phyloP scores from a whole-genome alignment of 805 yeast species.

The Pichia cabralensis region DNA sequence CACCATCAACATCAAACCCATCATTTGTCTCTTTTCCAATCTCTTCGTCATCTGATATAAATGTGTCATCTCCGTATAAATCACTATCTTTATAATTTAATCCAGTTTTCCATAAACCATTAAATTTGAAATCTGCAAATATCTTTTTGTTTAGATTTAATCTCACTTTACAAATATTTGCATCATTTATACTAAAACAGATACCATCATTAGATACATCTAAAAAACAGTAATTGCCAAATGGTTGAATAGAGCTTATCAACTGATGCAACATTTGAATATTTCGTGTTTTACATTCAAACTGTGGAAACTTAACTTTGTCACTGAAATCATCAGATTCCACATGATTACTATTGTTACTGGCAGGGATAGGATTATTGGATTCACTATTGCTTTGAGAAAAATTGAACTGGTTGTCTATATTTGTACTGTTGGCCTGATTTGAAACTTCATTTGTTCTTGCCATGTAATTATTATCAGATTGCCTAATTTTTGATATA shows the following conservation, averaged over 20 bases:
- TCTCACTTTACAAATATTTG: constrained; percentile 31
- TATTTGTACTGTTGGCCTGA: too few species aligned
- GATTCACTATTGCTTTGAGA: too few species aligned
- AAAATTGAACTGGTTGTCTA: too few species aligned
- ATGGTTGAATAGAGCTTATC: constrained; percentile 20
- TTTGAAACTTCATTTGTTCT: neutral
- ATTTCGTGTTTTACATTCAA: constrained; percentile 21
- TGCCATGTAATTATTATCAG: too few species aligned
- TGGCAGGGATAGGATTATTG: too few species aligned
- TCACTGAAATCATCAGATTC: too few species aligned
- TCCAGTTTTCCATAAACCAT: constrained; percentile 8
- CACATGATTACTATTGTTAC: too few species aligned
- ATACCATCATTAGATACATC: constrained; percentile 41
- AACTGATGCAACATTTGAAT: constrained; percentile 19
- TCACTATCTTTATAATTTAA: neutral
- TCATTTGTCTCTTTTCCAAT: constrained; percentile 7
- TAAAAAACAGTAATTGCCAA: constrained; percentile 22
- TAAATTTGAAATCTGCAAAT: constrained; percentile 26
- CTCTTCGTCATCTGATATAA: constrained; percentile 7
- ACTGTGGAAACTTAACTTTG: too few species aligned
- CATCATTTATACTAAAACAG: constrained; percentile 38
- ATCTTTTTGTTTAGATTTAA: constrained; percentile 28
- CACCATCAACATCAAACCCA: constrained; percentile 4
- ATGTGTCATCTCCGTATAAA: constrained; percentile 7
- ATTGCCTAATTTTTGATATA: too few species aligned